A percentile compares a stretch with the other conserved stretches of the same genome.
phyloP scores from a whole-genome alignment of 192 early-diverging fungal species.

The Rhizoclosmatium globosum region DNA sequence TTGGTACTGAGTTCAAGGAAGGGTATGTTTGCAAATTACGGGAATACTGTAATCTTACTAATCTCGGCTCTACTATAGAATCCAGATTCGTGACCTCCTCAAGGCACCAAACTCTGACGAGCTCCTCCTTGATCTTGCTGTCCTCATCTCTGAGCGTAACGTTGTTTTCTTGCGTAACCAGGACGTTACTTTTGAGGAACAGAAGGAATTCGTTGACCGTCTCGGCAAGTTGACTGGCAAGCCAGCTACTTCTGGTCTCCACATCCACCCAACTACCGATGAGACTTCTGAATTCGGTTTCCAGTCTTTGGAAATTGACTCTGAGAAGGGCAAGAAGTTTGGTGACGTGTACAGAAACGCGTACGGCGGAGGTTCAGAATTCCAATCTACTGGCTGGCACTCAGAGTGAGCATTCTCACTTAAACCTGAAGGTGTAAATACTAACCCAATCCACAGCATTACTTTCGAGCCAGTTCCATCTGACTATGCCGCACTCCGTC shows the following conservation, averaged over 20 bases:
- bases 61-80: background rate
- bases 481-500: conserved; percentile 5
- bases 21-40: background rate
- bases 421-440: background rate
- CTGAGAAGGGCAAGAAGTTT: conserved; percentile 7
- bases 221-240: conserved; percentile 11
- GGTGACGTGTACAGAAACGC: background rate
- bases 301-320: background rate
- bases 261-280: background rate
- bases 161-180: conserved; percentile 76
- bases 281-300: background rate
- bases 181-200: conserved; percentile 49
- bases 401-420: background rate
- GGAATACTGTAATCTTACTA: background rate
- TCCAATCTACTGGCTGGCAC: conserved; percentile 2
- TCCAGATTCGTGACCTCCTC: conserved; percentile 21
- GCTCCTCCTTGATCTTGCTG: no score
- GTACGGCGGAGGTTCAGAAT: background rate
- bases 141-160: conserved; percentile 41
- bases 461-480: conserved; percentile 23
- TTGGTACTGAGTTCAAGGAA: conserved; percentile 3
- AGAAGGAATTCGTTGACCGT: conserved; percentile 45
- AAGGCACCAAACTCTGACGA: background rate
- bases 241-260: background rate
- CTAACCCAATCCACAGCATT: background rate